Evolutionary conservation across 331 rosid species (phyloP), one percentile per base, ranked within the genome.

Genomic region (Pyrus hybrid): DNA sequence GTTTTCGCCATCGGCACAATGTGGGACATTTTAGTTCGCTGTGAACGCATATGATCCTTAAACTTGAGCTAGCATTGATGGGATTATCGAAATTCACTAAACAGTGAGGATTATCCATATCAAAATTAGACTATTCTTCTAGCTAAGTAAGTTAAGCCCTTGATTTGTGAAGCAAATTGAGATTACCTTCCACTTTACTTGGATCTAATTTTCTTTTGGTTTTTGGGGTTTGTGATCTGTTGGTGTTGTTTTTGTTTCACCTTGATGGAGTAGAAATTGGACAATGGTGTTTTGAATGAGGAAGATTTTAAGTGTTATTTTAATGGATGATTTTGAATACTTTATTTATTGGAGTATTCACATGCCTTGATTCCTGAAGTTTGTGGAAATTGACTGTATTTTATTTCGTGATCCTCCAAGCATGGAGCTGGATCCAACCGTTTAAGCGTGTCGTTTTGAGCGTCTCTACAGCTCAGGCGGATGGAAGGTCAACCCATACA

Each of bases 1-100:
- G 86, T 83, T 80, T 83, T 89, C 16, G 85, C 94, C 80, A 66
- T 89, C 25, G 93, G 92, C 14, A 85, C 89, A 63, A 83, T 77
- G 2, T 82, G 91, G 92, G 92, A 89, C 73, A 83, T 84, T 41
- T 86, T 91, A 45, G 37, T 86, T 78, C 79, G 71, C 23, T 72
- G 18, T 4, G n/a, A 37, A 16, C 16, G 68, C 41, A 47, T 49
- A 6, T 64, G 80, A 33, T 69, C 29, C 64, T 54, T 43, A 45
- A 25, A 53, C 47, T 5, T 37, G 45, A 37, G 45, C 13, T 37
- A 37, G 45, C 45, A 37, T 37, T 37, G 45, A 37, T 37, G 45
- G 45, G 70, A 80, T 70, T 25, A 65, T 25, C 64, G 25, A 68
- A 65, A 62, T 29, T 29, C 49, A 29, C 73, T 74, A 70, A 26